phyloP scores from a whole-genome alignment of 495 filamentous ascomycete species.

The Niebla homalea region DNA sequence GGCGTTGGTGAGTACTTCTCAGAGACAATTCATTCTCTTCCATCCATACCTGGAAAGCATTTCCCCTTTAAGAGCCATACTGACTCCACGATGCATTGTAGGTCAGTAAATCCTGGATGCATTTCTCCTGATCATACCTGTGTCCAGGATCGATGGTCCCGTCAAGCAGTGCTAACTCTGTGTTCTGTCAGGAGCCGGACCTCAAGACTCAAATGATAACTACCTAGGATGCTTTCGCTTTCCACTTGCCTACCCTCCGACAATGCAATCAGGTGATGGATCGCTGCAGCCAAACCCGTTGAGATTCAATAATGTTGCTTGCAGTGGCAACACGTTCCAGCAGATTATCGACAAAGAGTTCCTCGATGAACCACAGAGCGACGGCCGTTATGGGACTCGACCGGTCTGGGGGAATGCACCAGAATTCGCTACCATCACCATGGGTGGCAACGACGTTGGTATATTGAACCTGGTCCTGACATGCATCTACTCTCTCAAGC shows the following conservation, averaged over 20 bases:
- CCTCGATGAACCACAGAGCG: constrained; percentile 1
- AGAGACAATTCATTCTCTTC: no score
- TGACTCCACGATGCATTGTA: no score
- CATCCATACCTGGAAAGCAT: no score
- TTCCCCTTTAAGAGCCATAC: no score
- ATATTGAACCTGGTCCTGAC: constrained; percentile 1
- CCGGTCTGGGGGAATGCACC: constrained; percentile 7
- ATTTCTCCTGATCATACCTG: no score
- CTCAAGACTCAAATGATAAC: background rate
- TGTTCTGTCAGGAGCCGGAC: no score
- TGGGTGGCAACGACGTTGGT: constrained; percentile 13
- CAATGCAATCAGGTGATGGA: constrained; percentile 2
- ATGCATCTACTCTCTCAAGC: constrained; percentile 7
- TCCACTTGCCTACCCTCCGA: background rate
- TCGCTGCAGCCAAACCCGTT: constrained; percentile 3
- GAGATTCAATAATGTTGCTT: constrained; percentile 8
- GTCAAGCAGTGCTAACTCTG: no score
- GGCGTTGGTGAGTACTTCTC: no score
- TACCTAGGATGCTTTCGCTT: constrained; percentile 1
- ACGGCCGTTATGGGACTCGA: background rate
- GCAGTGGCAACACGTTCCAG: constrained; percentile 4
- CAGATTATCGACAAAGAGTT: constrained; percentile 7
- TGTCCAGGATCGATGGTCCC: no score
- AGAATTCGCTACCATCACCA: constrained; percentile 9
- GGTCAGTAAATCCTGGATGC: no score